These are phyloP conservation scores for Metschnikowia henanensis DNA, from an alignment of 805 yeast species.

Conservation along the genomic window DNA sequence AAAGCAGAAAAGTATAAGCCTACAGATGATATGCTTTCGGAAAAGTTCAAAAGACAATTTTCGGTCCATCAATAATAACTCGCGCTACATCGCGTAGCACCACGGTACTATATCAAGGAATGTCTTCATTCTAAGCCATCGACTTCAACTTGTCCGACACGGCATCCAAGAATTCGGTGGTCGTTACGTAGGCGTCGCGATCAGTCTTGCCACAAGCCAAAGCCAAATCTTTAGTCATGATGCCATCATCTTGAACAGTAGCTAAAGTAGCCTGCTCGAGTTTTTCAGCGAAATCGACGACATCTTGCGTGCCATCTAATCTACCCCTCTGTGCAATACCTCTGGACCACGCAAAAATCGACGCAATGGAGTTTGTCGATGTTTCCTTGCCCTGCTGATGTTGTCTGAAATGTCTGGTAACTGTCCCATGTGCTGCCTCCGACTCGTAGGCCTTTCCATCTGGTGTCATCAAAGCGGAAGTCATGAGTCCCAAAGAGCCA, in stretches of 20 bases:
- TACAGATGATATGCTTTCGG: no score
- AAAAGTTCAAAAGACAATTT: no score
- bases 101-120: no score
- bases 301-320: constrained; percentile 84
- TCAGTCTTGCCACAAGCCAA: constrained; percentile 85
- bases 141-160: constrained; percentile 65
- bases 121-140: neutral
- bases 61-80: no score
- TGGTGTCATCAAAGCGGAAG: constrained; percentile 95
- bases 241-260: constrained; percentile 78
- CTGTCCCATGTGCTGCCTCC: constrained; percentile 99
- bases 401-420: constrained; percentile 94
- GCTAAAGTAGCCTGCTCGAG: constrained; percentile 85
- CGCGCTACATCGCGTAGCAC: no score
- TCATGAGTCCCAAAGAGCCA: constrained; percentile 96
- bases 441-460: constrained; percentile 95
- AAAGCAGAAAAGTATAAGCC: no score
- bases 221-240: constrained; percentile 97
- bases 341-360: constrained; percentile 96
- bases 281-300: constrained; percentile 71
- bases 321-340: constrained; percentile 93
- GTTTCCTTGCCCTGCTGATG: constrained; percentile 97
- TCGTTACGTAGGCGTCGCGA: constrained; percentile 80
- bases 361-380: constrained; percentile 95
- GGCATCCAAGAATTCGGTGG: constrained; percentile 86